phyloP scores from a whole-genome alignment of 2,329 filamentous ascomycete species.

The Colletotrichum magnum region DNA sequence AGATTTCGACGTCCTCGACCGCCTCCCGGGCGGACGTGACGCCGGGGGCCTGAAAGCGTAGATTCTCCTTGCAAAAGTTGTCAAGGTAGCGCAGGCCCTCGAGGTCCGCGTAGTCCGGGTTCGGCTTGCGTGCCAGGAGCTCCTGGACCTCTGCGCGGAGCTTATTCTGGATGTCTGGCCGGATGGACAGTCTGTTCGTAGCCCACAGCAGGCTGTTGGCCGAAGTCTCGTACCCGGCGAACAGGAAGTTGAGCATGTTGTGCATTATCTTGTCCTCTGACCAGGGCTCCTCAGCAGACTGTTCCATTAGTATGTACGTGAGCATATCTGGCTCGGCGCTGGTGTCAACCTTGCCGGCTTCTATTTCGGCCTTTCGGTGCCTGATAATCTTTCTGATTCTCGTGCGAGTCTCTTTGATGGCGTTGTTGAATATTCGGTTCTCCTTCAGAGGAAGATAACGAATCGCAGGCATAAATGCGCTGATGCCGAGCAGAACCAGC shows the following conservation, averaged over 20 bases:
- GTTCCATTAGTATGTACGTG: slow-evolving; percentile 52
- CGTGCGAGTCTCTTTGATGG: slow-evolving; percentile 48
- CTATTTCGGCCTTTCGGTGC: slow-evolving; percentile 39
- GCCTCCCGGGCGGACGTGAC: slow-evolving; percentile 51
- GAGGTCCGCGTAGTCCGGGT: slow-evolving; percentile 53
- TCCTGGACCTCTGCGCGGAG: slow-evolving; percentile 58
- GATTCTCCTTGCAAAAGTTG: slow-evolving; percentile 59
- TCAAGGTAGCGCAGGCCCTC: slow-evolving; percentile 57
- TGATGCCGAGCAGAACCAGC: slow-evolving; percentile 46
- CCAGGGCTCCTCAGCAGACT: slow-evolving; percentile 39
- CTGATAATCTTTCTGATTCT: slow-evolving; percentile 47
- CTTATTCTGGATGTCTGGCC: slow-evolving; percentile 53
- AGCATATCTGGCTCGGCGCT: slow-evolving; percentile 47
- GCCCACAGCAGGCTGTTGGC: slow-evolving; percentile 58
- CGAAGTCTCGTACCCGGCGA: slow-evolving; percentile 61
- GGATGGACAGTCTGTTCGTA: slow-evolving; percentile 53
- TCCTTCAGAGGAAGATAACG: slow-evolving; percentile 54
- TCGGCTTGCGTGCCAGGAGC: slow-evolving; percentile 53
- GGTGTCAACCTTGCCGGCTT: slow-evolving; percentile 41
- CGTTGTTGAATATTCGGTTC: slow-evolving; percentile 52
- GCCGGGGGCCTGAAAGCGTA: slow-evolving; percentile 57
- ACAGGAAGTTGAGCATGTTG: slow-evolving; percentile 59
- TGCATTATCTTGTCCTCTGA: slow-evolving; percentile 51
- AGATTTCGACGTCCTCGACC: slow-evolving; percentile 49
- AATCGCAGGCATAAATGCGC: slow-evolving; percentile 50